Conservation (phyloP, 495 filamentous ascomycete species). For the Neurospora discreta region DNA sequence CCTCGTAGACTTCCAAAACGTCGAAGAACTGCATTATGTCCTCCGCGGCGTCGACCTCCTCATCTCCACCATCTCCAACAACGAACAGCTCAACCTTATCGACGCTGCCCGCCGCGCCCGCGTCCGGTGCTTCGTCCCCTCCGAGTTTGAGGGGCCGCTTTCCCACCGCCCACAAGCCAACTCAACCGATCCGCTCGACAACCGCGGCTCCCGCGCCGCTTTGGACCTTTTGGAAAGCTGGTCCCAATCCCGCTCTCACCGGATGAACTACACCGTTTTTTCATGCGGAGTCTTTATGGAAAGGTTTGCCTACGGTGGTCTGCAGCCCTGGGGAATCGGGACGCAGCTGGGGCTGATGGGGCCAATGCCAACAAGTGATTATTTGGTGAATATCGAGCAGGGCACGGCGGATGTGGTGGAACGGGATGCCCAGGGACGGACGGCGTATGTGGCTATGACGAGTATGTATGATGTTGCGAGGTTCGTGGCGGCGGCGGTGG, state of each 20-base stretch:
- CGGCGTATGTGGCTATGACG: slow-evolving; percentile 50
- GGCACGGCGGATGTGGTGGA: slow-evolving; percentile 48
- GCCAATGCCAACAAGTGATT: slow-evolving; percentile 39
- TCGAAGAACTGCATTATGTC: slow-evolving; percentile 45
- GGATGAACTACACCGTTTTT: slow-evolving; percentile 55
- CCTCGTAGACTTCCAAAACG: slow-evolving; percentile 50
- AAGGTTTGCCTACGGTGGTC: slow-evolving; percentile 50
- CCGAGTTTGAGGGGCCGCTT: slow-evolving; percentile 58
- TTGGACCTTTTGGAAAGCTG: slow-evolving; percentile 43
- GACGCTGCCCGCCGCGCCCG: slow-evolving; percentile 52
- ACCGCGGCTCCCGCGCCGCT: slow-evolving; percentile 33
- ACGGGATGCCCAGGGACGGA: slow-evolving; percentile 32
- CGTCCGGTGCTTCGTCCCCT: slow-evolving; percentile 62
- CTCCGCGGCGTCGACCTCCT: slow-evolving; percentile 61
- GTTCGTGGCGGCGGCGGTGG: slow-evolving; percentile 52
- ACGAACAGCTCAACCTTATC: slow-evolving; percentile 58
- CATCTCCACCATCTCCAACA: slow-evolving; percentile 60
- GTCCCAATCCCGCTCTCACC: slow-evolving; percentile 28
- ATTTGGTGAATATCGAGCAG: slow-evolving; percentile 48
- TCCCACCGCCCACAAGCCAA: slow-evolving; percentile 32
- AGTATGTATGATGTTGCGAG: slow-evolving; percentile 54
- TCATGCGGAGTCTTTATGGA: slow-evolving; percentile 70
- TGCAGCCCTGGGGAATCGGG: slow-evolving; percentile 45
- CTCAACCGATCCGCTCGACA: slow-evolving; percentile 37
- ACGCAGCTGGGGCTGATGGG: slow-evolving; percentile 30